Conservation (phyloP, 805 yeast genomes). For the Candida caryicola region DNA sequence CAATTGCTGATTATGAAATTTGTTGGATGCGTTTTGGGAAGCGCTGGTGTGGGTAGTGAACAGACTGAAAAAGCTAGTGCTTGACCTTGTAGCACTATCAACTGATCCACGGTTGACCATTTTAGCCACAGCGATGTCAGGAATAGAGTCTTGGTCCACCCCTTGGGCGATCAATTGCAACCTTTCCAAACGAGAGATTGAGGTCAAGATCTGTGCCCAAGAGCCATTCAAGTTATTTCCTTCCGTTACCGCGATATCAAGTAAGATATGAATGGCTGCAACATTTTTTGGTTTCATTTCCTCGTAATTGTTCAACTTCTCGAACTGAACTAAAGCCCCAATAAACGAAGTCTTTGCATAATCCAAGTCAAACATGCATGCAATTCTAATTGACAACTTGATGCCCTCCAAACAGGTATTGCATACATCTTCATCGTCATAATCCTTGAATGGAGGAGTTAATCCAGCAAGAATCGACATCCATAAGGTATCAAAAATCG, state of each 20-base stretch:
- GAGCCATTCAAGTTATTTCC: conserved; percentile 70
- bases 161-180: conserved; percentile 86
- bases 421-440: conserved; percentile 70
- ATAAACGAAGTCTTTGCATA: conserved; percentile 87
- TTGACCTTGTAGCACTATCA: conserved; percentile 46
- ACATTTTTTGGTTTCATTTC: conserved; percentile 79
- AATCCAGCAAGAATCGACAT: conserved; percentile 94
- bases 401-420: conserved; percentile 80
- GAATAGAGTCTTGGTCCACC: conserved; percentile 75
- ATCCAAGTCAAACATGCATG: conserved; percentile 79
- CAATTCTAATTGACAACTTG: conserved; percentile 73
- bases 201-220: conserved; percentile 80
- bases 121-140: conserved; percentile 80
- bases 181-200: conserved; percentile 89
- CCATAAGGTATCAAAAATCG: conserved; percentile 94
- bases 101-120: conserved; percentile 46
- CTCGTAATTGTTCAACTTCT: conserved; percentile 72
- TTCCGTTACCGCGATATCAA: conserved; percentile 74
- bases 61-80: conserved; percentile 52
- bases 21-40: conserved; percentile 65
- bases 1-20: conserved; percentile 69
- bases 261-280: conserved; percentile 68
- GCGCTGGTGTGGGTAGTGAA: conserved; percentile 52
- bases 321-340: conserved; percentile 84
- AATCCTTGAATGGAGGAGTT: conserved; percentile 89